phyloP scores from a whole-genome alignment of 2,329 filamentous ascomycete species.

The Aspergillus ochraceoroseus region DNA sequence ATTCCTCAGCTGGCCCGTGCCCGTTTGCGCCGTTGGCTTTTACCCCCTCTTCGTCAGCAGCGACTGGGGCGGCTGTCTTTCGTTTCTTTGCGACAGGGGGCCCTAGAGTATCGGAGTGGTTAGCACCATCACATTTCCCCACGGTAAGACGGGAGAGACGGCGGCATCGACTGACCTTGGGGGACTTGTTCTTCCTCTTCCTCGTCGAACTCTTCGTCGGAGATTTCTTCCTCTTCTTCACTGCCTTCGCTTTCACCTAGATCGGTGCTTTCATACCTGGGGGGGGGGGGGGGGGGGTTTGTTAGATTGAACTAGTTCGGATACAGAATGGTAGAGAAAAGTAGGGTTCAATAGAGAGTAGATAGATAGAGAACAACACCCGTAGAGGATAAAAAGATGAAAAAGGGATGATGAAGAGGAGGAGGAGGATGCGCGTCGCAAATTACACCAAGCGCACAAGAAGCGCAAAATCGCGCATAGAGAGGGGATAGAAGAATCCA shows the following conservation, averaged over 20 bases:
- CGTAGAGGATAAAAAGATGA: neutral
- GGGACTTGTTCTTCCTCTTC: conserved; percentile 33
- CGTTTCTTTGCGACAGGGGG: conserved; percentile 32
- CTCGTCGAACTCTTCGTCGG: conserved; percentile 26
- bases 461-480: neutral
- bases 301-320: neutral
- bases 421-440: conserved; percentile 1
- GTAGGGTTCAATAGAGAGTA: no score
- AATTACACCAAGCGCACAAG: no score
- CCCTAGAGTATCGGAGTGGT: conserved; percentile 13
- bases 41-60: conserved; percentile 13
- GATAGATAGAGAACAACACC: no score
- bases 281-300: neutral
- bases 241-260: conserved; percentile 18
- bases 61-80: conserved; percentile 27
- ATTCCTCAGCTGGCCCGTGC: conserved; percentile 18
- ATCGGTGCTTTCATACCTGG: conserved; percentile 37
- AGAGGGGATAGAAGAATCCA: neutral
- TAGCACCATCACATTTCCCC: neutral
- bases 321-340: neutral
- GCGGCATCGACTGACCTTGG: no score
- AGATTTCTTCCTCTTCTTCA: conserved; percentile 27
- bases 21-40: conserved; percentile 19
- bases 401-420: neutral
- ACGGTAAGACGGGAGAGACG: no score